A percentile compares a stretch with the other conserved stretches of the same genome.
Conservation (phyloP, 106 monocot genomes). For the Alisma plantagoaquatica region DNA sequence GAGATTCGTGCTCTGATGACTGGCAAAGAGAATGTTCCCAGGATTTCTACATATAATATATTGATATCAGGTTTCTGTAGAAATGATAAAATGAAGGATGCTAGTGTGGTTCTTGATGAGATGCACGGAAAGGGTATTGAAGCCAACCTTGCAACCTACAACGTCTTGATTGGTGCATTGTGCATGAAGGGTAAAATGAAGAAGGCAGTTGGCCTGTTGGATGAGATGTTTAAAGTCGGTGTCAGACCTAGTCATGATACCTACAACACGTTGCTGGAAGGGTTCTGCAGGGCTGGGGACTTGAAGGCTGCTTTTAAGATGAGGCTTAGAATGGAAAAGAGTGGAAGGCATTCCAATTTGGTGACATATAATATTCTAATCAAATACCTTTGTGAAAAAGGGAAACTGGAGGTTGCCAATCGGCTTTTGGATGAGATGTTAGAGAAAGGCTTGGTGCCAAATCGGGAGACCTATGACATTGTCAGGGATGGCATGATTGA, state of each 20-base stretch:
- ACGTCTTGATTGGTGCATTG: constrained; percentile 55
- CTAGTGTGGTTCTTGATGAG: constrained; percentile 52
- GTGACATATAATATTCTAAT: constrained; percentile 75
- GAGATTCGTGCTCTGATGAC: constrained; percentile 34
- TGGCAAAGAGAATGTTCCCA: constrained; percentile 30
- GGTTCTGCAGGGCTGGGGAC: constrained; percentile 67
- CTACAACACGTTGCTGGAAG: constrained; percentile 74
- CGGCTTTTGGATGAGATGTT: constrained; percentile 85
- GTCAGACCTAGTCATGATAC: constrained; percentile 48
- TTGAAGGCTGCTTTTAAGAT: constrained; percentile 57
- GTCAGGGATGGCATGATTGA: constrained; percentile 75
- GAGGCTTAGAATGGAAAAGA: constrained; percentile 74
- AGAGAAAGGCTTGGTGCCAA: constrained; percentile 81
- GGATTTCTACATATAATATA: constrained; percentile 60
- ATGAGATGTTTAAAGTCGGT: constrained; percentile 67
- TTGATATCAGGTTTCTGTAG: constrained; percentile 63
- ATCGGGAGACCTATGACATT: constrained; percentile 67
- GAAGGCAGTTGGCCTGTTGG: constrained; percentile 65
- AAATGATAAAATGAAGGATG: constrained; percentile 40
- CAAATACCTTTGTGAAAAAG: constrained; percentile 48
- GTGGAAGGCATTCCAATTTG: constrained; percentile 56
- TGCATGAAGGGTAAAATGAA: constrained; percentile 39
- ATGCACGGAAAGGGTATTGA: constrained; percentile 55
- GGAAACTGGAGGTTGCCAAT: constrained; percentile 56
- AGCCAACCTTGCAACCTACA: constrained; percentile 68